phyloP scores from a whole-genome alignment of 257 asterid genomes.

The Solanum pimpinellifolium region DNA sequence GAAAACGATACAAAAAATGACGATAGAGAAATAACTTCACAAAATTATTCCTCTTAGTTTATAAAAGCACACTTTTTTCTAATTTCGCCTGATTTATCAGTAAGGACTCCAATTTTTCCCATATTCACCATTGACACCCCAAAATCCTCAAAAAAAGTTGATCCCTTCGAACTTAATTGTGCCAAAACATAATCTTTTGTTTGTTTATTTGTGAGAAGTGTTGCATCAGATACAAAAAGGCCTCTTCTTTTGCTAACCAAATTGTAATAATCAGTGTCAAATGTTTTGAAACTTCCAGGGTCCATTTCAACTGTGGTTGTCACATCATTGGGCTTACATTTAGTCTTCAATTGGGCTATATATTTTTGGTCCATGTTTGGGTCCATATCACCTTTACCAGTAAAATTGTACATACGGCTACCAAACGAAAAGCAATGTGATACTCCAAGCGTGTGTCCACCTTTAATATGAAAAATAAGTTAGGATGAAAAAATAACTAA shows the following conservation, averaged over 20 bases:
- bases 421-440: neutral
- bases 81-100: constrained; percentile 16
- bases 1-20: neutral
- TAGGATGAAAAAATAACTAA: neutral
- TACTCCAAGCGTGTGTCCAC: neutral
- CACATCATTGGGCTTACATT: neutral
- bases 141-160: constrained; percentile 29
- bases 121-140: constrained; percentile 30
- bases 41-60: neutral
- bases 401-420: neutral
- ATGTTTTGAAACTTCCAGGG: constrained; percentile 22
- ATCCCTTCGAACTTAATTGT: constrained; percentile 2
- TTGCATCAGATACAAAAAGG: constrained; percentile 26
- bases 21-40: neutral
- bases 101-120: neutral
- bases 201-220: constrained; percentile 17
- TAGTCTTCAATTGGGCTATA: neutral
- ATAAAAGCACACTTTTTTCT: constrained; percentile 15
- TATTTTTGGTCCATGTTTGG: neutral
- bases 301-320: constrained; percentile 5
- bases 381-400: neutral
- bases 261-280: constrained; percentile 12
- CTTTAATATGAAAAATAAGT: neutral
- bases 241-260: constrained; percentile 25
- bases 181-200: constrained; percentile 18